Conservation (phyloP, 176 grass and related monocot species). For the Zoysia japonica region DNA sequence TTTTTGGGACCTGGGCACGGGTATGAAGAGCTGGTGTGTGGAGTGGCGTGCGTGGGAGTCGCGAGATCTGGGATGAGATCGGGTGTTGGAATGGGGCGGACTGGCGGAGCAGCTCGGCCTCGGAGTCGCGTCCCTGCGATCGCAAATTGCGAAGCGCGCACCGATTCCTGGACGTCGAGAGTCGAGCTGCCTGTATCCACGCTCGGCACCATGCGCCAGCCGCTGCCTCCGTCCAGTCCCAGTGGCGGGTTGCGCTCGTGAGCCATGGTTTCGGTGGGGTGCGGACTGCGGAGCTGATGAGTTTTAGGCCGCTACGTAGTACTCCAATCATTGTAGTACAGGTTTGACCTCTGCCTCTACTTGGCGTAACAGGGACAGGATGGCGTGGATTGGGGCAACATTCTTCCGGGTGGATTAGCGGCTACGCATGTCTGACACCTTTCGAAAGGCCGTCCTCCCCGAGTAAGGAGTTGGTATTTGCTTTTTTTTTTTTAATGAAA, state of each 20-base stretch:
- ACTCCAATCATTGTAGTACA: no score
- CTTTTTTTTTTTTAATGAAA: neutral
- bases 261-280: conserved; percentile 2
- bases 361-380: conserved; percentile 23
- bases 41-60: neutral
- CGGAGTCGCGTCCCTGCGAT: neutral
- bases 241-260: neutral
- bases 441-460: conserved; percentile 23
- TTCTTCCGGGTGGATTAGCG: conserved; percentile 36
- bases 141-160: neutral
- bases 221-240: neutral
- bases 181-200: neutral
- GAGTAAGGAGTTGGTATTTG: conserved; percentile 15
- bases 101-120: neutral
- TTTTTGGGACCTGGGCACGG: conserved; percentile 27
- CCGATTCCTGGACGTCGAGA: conserved; percentile 32
- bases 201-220: neutral
- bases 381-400: conserved; percentile 45
- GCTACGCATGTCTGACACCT: neutral
- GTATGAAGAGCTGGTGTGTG: neutral
- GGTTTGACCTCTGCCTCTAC: neutral
- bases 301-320: no score
- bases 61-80: conserved; percentile 46
- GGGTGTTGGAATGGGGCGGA: conserved; percentile 30
- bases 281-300: no score